These are phyloP conservation scores for Populus ilicifolia DNA, from an alignment of 345 rosid genomes.

Conservation along the genomic window DNA sequence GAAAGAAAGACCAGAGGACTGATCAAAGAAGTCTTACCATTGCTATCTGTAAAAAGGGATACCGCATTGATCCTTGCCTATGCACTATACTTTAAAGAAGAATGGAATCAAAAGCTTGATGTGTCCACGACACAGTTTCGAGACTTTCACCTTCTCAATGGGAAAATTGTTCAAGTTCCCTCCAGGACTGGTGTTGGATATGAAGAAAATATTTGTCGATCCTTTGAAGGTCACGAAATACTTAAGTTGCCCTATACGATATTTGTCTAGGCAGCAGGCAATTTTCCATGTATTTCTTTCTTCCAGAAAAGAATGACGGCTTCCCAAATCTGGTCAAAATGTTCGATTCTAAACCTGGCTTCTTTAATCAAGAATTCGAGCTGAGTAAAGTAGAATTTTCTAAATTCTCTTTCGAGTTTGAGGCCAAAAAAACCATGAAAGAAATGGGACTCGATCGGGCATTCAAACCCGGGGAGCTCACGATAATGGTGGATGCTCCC, in stretches of 20 bases:
- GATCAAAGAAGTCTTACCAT: background rate
- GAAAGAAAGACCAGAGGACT: constrained; percentile 1
- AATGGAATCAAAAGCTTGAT: constrained; percentile 5
- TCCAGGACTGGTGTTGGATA: constrained; percentile 18
- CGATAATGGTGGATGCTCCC: constrained; percentile 19
- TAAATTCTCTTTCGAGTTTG: constrained; percentile 24
- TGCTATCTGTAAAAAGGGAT: background rate
- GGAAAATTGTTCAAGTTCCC: constrained; percentile 8
- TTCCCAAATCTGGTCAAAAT: constrained; percentile 8
- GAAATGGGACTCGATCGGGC: constrained; percentile 20
- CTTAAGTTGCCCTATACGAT: constrained; percentile 31
- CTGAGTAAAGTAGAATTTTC: background rate
- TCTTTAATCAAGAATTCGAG: constrained; percentile 18
- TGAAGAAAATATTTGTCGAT: background rate
- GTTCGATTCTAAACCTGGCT: constrained; percentile 4
- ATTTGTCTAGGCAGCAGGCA: constrained; percentile 6
- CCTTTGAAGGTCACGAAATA: constrained; percentile 16
- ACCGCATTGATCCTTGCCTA: background rate
- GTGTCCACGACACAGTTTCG: background rate
- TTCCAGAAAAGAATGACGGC: constrained; percentile 21
- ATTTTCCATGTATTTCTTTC: constrained; percentile 28
- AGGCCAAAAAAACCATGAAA: constrained; percentile 19
- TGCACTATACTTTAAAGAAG: constrained; percentile 5
- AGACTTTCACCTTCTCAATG: constrained; percentile 7
- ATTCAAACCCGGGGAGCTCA: constrained; percentile 15